Conservation (phyloP, 331 rosid species). For the Stylosanthes scabra region DNA sequence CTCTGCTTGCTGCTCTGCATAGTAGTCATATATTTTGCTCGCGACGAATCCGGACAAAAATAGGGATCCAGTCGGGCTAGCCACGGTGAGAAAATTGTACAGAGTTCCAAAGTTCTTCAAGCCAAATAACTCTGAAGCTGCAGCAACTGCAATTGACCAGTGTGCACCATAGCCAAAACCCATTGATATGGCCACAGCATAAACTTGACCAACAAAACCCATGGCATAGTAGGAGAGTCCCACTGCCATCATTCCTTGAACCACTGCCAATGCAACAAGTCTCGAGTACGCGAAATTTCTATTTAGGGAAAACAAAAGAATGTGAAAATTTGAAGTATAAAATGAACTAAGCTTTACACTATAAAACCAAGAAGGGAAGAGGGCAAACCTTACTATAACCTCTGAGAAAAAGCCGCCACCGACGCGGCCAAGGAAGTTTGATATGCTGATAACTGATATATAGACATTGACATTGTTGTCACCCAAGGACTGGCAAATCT, state of each 20-base stretch:
- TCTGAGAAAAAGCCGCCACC: conserved; percentile 84
- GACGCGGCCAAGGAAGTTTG: conserved; percentile 83
- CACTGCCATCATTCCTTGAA: conserved; percentile 62
- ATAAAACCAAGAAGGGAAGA: not conserved
- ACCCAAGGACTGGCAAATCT: conserved; percentile 68
- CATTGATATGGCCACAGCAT: conserved; percentile 58
- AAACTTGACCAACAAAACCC: conserved; percentile 66
- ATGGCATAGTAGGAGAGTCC: conserved; percentile 64
- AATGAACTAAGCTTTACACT: too few species aligned
- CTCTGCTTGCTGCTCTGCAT: conserved; percentile 64
- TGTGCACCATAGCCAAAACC: conserved; percentile 83
- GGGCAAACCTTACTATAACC: conserved; percentile 56
- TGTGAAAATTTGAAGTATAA: too few species aligned
- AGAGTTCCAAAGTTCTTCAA: conserved; percentile 75
- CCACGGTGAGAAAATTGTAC: conserved; percentile 68
- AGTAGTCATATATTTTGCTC: conserved; percentile 69
- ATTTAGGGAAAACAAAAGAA: conserved; percentile 10
- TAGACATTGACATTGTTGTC: conserved; percentile 55
- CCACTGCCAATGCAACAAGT: conserved; percentile 54
- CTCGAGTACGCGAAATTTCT: conserved; percentile 72
- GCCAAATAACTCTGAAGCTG: conserved; percentile 79
- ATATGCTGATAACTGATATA: conserved; percentile 71
- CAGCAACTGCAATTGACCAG: conserved; percentile 67
- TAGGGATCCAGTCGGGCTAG: conserved; percentile 70
- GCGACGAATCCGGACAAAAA: conserved; percentile 68